Evolutionary conservation across 2,329 filamentous ascomycete genomes (phyloP).

Genomic region (Rutstroemia sp.): DNA sequence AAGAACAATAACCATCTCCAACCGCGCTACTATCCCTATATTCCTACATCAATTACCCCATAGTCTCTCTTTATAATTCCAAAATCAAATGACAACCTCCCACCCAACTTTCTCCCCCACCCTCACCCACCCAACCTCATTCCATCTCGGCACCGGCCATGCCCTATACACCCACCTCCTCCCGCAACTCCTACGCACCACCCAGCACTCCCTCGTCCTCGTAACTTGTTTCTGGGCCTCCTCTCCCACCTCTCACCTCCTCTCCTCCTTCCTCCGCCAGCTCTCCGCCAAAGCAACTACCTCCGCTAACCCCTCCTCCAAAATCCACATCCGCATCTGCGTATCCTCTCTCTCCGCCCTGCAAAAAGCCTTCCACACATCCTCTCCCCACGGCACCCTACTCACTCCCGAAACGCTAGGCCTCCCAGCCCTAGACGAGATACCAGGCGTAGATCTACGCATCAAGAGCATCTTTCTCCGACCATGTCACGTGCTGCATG

Average conservation of each 20-base stretch:
- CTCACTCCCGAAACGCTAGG: slow-evolving; percentile 41
- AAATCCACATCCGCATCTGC: slow-evolving; percentile 51
- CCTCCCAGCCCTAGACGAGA: slow-evolving; percentile 49
- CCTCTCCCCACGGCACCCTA: slow-evolving; percentile 46
- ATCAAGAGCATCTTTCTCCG: slow-evolving; percentile 74
- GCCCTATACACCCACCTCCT: neutral
- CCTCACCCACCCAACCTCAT: neutral
- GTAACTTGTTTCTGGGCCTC: slow-evolving; percentile 81
- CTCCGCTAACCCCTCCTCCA: slow-evolving; percentile 22
- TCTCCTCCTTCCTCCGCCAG: slow-evolving; percentile 42
- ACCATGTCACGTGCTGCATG: slow-evolving; percentile 81
- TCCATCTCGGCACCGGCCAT: slow-evolving; percentile 2
- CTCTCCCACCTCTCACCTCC: slow-evolving; percentile 46
- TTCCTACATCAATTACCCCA: too few species aligned
- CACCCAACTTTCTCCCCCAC: neutral
- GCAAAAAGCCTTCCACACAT: slow-evolving; percentile 69
- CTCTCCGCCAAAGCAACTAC: slow-evolving; percentile 44
- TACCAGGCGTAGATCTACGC: slow-evolving; percentile 56
- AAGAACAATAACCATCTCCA: too few species aligned
- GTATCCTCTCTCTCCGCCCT: slow-evolving; percentile 67
- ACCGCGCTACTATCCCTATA: too few species aligned
- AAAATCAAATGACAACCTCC: too few species aligned
- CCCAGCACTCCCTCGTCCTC: slow-evolving; percentile 39
- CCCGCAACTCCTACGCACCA: slow-evolving; percentile 1
- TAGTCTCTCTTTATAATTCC: too few species aligned